Evolutionary conservation across 2,329 filamentous ascomycete genomes (phyloP).

Genomic region (Cadophora gregata): DNA sequence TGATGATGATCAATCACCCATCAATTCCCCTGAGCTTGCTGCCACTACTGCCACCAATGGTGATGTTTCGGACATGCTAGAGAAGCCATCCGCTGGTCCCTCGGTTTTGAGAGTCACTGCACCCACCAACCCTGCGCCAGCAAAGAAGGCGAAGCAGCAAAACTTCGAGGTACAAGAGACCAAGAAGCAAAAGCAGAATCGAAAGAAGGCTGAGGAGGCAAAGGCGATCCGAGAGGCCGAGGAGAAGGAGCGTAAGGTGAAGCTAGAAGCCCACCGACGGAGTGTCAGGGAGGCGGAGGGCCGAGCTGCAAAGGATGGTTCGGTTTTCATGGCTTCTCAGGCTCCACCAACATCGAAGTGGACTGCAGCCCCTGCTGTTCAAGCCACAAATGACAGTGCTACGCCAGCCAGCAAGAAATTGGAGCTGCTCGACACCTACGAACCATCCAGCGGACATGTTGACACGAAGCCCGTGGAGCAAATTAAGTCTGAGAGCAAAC

Average conservation of each 20-base stretch:
- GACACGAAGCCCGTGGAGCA: conserved; percentile 32
- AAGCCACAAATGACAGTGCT: conserved; percentile 25
- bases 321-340: conserved; percentile 57
- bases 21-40: conserved; percentile 66
- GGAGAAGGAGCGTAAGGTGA: conserved; percentile 76
- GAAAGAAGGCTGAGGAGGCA: conserved; percentile 82
- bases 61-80: conserved; percentile 91
- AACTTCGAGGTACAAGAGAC: conserved; percentile 71
- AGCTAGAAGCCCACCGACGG: conserved; percentile 84
- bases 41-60: conserved; percentile 55
- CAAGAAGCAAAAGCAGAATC: conserved; percentile 96
- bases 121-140: conserved; percentile 59
- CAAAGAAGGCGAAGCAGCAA: conserved; percentile 62
- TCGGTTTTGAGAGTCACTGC: conserved; percentile 81
- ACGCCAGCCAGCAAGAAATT: conserved; percentile 46
- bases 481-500: conserved; percentile 34
- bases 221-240: conserved; percentile 77
- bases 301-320: conserved; percentile 81
- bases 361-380: conserved; percentile 45
- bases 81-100: conserved; percentile 70
- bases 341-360: conserved; percentile 53
- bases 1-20: conserved; percentile 79
- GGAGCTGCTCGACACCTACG: conserved; percentile 65
- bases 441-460: conserved; percentile 47
- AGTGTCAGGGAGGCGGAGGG: conserved; percentile 83